Evolutionary conservation across 2,329 filamentous ascomycete genomes (phyloP).

Genomic region (Delphinella strobiligena): DNA sequence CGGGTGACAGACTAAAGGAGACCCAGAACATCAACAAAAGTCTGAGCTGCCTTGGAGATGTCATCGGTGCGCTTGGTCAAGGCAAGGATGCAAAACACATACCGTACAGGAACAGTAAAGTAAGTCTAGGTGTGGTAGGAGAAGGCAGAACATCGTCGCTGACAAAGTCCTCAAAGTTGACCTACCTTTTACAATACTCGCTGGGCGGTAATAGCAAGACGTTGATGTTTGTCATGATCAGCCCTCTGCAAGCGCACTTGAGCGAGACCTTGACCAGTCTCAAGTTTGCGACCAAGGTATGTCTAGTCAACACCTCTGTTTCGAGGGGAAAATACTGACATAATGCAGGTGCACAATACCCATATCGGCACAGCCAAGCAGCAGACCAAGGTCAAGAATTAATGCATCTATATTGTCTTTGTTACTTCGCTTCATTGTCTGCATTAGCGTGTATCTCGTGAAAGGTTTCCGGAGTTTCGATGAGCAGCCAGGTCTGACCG

Average conservation of each 20-base stretch:
- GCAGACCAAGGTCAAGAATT: conserved; percentile 47
- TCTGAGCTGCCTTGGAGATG: conserved; percentile 81
- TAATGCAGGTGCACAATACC: conserved; percentile 62
- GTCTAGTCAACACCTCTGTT: conserved; percentile 11
- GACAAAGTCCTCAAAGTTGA: conserved; percentile 44
- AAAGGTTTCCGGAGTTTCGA: no score
- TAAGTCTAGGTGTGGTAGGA: conserved; percentile 24
- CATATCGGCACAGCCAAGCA: conserved; percentile 83
- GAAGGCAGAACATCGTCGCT: not conserved
- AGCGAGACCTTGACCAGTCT: conserved; percentile 89
- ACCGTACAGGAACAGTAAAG: conserved; percentile 91
- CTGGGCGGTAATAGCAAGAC: conserved; percentile 88
- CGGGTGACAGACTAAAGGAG: conserved; percentile 79
- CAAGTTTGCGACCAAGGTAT: conserved; percentile 87
- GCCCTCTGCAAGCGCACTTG: conserved; percentile 77
- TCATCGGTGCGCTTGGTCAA: conserved; percentile 83
- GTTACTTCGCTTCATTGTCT: no score
- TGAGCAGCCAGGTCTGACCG: no score
- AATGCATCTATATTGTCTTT: no score
- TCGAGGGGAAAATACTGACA: conserved; percentile 1
- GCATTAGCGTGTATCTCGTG: no score
- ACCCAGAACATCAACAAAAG: conserved; percentile 97
- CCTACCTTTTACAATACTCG: conserved; percentile 87
- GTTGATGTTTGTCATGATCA: conserved; percentile 98
- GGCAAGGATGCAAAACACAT: conserved; percentile 64